phyloP scores from a whole-genome alignment of 2,329 filamentous ascomycete genomes.

The Sporothrix humicola region DNA sequence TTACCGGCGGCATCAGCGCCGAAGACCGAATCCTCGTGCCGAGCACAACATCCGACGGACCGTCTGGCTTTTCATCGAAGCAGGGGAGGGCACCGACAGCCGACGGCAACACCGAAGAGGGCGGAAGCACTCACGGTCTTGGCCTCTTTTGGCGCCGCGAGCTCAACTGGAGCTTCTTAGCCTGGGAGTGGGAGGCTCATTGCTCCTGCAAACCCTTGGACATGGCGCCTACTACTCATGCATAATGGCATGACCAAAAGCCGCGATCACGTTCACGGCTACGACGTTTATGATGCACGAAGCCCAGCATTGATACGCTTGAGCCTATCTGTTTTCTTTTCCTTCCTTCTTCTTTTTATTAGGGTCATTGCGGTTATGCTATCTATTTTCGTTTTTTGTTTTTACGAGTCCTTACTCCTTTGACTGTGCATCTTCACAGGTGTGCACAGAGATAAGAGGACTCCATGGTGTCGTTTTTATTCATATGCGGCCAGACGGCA shows the following conservation, averaged over 20 bases:
- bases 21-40: constrained; percentile 62
- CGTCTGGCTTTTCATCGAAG: background rate
- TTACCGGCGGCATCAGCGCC: constrained; percentile 81
- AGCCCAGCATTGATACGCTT: no score
- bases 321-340: background rate
- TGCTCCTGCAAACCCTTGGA: constrained; percentile 44
- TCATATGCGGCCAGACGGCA: no score
- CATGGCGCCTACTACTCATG: constrained; percentile 37
- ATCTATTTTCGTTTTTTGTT: background rate
- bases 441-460: background rate
- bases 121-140: constrained; percentile 56
- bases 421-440: background rate
- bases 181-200: constrained; percentile 73
- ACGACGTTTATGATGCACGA: background rate
- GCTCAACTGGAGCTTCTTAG: constrained; percentile 84
- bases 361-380: background rate
- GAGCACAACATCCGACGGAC: background rate
- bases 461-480: background rate
- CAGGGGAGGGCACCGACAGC: background rate
- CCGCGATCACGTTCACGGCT: background rate
- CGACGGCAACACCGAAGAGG: constrained; percentile 8
- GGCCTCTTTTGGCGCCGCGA: constrained; percentile 75
- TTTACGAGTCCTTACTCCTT: background rate
- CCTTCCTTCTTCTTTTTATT: background rate
- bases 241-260: constrained; percentile 26